Percentiles rank a stretch among this genome's conserved stretches.
These are phyloP conservation scores for Sclerotiophoma versabilis DNA, from an alignment of 2,329 filamentous ascomycete species.

Conservation along the genomic window DNA sequence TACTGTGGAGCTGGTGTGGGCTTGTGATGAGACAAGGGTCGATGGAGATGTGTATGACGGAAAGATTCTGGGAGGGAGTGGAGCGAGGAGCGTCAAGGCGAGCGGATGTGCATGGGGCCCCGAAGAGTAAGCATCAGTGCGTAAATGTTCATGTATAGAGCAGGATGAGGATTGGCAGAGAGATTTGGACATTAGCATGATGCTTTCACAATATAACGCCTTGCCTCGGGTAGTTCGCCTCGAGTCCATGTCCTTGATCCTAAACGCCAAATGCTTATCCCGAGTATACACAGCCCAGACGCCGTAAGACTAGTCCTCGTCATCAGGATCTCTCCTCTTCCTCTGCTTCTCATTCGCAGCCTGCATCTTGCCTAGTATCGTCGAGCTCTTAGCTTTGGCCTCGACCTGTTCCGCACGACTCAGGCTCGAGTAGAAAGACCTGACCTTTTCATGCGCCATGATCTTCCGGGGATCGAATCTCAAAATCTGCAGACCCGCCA, in stretches of 20 bases:
- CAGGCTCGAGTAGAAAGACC: slow-evolving; percentile 83
- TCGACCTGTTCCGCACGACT: slow-evolving; percentile 69
- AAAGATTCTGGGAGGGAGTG: neutral
- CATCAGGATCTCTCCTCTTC: neutral
- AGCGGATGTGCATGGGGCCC: neutral
- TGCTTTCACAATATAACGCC: neutral
- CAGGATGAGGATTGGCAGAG: too few species aligned
- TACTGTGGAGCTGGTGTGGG: slow-evolving; percentile 1
- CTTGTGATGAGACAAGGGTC: neutral
- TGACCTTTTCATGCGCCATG: slow-evolving; percentile 88
- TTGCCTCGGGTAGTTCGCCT: neutral
- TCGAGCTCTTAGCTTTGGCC: slow-evolving; percentile 43
- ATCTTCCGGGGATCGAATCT: slow-evolving; percentile 90
- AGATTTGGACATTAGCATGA: too few species aligned
- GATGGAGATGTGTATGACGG: neutral
- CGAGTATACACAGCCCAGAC: neutral
- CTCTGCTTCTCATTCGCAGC: slow-evolving; percentile 25
- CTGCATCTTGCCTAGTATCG: slow-evolving; percentile 41
- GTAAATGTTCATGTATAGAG: neutral
- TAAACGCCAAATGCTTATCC: slow-evolving; percentile 1
- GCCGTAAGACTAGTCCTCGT: neutral
- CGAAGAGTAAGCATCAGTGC: neutral
- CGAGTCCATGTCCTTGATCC: neutral
- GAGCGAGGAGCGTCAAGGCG: neutral
- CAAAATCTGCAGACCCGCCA: slow-evolving; percentile 85